Evolutionary conservation across 371 early-diverging fungal genomes (phyloP).

Genomic region (Mycotypha africana): DNA sequence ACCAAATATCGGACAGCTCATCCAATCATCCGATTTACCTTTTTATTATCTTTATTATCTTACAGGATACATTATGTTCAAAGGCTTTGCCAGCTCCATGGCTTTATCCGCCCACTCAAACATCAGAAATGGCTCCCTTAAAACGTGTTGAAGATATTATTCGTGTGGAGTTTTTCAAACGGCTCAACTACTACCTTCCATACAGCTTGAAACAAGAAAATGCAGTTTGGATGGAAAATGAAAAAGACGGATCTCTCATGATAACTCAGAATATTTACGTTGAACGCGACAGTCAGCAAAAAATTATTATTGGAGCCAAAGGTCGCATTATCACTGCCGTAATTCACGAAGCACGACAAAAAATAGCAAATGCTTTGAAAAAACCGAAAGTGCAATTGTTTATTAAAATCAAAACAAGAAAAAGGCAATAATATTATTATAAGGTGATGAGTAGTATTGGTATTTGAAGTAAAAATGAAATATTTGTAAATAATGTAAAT

Average conservation of each 20-base stretch:
- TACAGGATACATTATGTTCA: conserved; percentile 31
- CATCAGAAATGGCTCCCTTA: conserved; percentile 59
- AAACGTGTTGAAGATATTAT: conserved; percentile 69
- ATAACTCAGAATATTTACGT: conserved; percentile 55
- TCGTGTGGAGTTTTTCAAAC: conserved; percentile 63
- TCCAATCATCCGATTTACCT: not conserved
- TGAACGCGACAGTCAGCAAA: conserved; percentile 45
- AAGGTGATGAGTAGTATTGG: no score
- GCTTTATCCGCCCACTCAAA: conserved; percentile 57
- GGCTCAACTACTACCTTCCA: conserved; percentile 58
- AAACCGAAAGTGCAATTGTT: conserved; percentile 44
- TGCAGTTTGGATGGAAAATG: conserved; percentile 61
- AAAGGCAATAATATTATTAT: not conserved
- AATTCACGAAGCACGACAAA: conserved; percentile 33
- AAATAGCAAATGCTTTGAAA: conserved; percentile 39
- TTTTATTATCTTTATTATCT: not conserved
- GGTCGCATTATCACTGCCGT: conserved; percentile 46
- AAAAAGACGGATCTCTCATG: conserved; percentile 36
- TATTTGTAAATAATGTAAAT: no score
- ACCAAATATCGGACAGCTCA: no score
- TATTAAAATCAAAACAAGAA: conserved; percentile 49
- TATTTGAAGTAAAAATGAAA: no score
- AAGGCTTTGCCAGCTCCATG: conserved; percentile 48
- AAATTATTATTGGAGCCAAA: conserved; percentile 50
- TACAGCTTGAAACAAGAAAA: conserved; percentile 64